A percentile compares a stretch with the other conserved stretches of the same genome.
Conservation (phyloP, 2,329 filamentous ascomycete genomes). For the Botryotinia convoluta region DNA sequence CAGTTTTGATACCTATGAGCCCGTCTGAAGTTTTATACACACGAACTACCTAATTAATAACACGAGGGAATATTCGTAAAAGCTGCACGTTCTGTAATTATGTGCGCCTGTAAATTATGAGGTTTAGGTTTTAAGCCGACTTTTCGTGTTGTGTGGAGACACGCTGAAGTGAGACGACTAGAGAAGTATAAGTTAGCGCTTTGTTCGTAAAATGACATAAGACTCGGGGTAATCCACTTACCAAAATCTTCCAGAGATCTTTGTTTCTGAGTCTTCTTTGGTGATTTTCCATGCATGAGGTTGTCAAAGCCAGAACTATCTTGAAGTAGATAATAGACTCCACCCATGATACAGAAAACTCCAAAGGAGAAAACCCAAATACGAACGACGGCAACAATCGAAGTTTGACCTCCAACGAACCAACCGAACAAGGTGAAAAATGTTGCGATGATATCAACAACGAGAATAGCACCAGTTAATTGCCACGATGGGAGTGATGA, state of each 20-base stretch:
- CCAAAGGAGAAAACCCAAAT: slow-evolving; percentile 91
- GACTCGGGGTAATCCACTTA: slow-evolving; percentile 49
- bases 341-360: slow-evolving; percentile 78
- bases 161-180: slow-evolving; percentile 84
- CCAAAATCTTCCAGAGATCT: slow-evolving; percentile 85
- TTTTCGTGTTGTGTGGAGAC: slow-evolving; percentile 92
- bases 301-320: slow-evolving; percentile 82
- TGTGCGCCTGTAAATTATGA: slow-evolving; percentile 18
- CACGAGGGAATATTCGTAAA: slow-evolving; percentile 16
- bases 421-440: slow-evolving; percentile 84
- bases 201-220: slow-evolving; percentile 7
- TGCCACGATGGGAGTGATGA: slow-evolving; percentile 87
- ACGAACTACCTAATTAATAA: slow-evolving; percentile 19
- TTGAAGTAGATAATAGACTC: slow-evolving; percentile 75
- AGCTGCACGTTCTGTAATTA: slow-evolving; percentile 16
- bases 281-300: slow-evolving; percentile 86
- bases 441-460: slow-evolving; percentile 81
- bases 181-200: slow-evolving; percentile 47
- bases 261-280: slow-evolving; percentile 79
- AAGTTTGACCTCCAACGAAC: slow-evolving; percentile 69
- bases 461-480: slow-evolving; percentile 70
- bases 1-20: slow-evolving; percentile 16
- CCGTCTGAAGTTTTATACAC: slow-evolving; percentile 20
- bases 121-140: slow-evolving; percentile 56
- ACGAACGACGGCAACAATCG: slow-evolving; percentile 80